Conservation (phyloP, 768 basidiomycete species). For the Naganishia vaughanmartiniae region DNA sequence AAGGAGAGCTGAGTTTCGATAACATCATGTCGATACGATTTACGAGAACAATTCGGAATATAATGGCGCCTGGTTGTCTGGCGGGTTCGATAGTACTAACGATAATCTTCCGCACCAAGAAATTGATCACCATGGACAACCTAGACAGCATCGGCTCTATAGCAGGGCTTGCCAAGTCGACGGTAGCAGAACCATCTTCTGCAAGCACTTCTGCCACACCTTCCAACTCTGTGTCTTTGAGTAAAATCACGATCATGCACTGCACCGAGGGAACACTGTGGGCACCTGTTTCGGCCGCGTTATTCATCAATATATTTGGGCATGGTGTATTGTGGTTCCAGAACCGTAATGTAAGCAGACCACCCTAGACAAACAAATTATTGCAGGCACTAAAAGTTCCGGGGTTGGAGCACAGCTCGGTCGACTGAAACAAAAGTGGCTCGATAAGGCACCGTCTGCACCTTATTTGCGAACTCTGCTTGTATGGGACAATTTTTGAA, state of each 20-base stretch:
- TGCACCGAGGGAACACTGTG: neutral
- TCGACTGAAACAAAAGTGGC: neutral
- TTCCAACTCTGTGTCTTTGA: neutral
- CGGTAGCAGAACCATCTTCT: neutral
- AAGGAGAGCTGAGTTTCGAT: constrained; percentile 5
- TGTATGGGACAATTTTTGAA: neutral
- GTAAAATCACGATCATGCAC: neutral
- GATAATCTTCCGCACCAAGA: neutral
- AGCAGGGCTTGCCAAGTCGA: too few species aligned
- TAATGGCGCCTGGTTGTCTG: neutral
- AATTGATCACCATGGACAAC: neutral
- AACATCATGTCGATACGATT: constrained; percentile 13
- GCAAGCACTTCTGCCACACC: neutral
- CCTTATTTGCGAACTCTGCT: neutral
- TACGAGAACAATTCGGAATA: constrained; percentile 11
- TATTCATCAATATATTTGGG: neutral
- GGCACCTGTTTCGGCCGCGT: neutral
- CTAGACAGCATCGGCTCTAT: neutral
- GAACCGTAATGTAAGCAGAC: neutral
- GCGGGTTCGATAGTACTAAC: neutral
- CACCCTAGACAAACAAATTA: too few species aligned
- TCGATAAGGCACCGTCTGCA: neutral
- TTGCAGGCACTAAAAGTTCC: neutral
- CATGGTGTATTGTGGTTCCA: neutral
- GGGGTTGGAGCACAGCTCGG: neutral